phyloP scores from a whole-genome alignment of 345 rosid species.

The Murraya koenigii region DNA sequence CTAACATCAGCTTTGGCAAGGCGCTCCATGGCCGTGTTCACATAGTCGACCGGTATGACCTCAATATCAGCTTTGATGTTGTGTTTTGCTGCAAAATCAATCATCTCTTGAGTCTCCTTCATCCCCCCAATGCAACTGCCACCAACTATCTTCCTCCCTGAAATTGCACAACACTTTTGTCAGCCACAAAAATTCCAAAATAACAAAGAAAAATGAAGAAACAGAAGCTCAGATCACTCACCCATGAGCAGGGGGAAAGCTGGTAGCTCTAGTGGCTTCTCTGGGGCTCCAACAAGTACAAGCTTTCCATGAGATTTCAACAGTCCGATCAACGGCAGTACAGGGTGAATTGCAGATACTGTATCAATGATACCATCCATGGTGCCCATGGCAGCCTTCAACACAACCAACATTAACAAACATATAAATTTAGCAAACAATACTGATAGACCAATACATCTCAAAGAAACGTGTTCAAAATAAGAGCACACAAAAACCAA shows the following conservation, averaged over 20 bases:
- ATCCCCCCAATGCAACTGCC: constrained; percentile 52
- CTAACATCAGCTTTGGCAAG: constrained; percentile 44
- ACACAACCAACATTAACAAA: background rate
- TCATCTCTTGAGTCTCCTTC: constrained; percentile 55
- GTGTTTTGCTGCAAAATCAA: constrained; percentile 53
- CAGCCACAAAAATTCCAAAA: background rate
- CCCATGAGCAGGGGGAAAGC: constrained; percentile 25
- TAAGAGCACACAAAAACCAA: background rate
- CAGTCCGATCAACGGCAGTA: constrained; percentile 28
- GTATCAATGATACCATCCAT: constrained; percentile 50
- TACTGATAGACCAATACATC: background rate
- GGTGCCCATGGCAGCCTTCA: constrained; percentile 33
- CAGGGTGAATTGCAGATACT: constrained; percentile 34
- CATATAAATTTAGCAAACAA: background rate
- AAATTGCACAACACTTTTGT: background rate
- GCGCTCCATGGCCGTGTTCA: constrained; percentile 52
- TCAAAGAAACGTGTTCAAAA: background rate
- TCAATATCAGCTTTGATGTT: constrained; percentile 49
- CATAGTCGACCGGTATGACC: constrained; percentile 41
- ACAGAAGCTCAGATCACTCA: background rate
- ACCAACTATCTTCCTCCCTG: constrained; percentile 48
- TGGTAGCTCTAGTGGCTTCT: constrained; percentile 35
- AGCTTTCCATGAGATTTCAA: constrained; percentile 36
- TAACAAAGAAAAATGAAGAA: background rate
- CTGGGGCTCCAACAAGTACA: constrained; percentile 28